Evolutionary conservation across 2,329 filamentous ascomycete species (phyloP), one percentile per base, ranked within the genome.

Genomic region (Alternaria sp.): DNA sequence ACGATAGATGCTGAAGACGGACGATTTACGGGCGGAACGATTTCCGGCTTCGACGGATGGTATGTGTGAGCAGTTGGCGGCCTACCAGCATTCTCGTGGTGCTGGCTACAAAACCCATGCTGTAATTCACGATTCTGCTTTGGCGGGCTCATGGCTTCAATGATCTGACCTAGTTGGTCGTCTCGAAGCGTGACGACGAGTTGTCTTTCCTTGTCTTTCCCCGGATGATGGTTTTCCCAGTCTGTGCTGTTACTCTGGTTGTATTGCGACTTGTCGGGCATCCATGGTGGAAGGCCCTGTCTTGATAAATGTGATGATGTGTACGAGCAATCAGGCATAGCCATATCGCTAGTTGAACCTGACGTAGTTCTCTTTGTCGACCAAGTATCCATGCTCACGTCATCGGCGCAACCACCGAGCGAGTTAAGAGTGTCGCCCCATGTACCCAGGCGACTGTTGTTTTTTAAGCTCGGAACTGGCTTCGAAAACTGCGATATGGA

Each of bases 51-150:
- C 5, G 67, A 62, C 2, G 65, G 65, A 50, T 46, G 57, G 57
- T 59, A 65, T 57, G 48, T 46, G 27, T 64, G 59, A 32, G 38
- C 38, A 25, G 44, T 63, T 32, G 54, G 48, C 36, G 40, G 64
- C 12, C 45, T 60, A 32, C 27, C 32, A 28, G 36, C 43, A n/a
- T 54, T 54, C 11, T 50, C 54, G 25, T 57, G 40, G 28, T 41
- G 55, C 11, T 60, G 60, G 14, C 18, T 27, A 22, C 25, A 30
- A 3, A 55, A 48, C 10, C 51, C 54, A 7, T 48, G 45, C 9
- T 44, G 27, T 36, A 54, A 22, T 32, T 62, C 51, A 30, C 86
- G 92, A 52, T 92, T 92, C 1, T 95, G 97, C 56, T 70, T 72
- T 4, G 70, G 64, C 18, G 70, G 71, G 48, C 70, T 74, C 22